A percentile compares a stretch with the other conserved stretches of the same genome.
These are phyloP conservation scores for Eucalyptus fibrosa DNA, from an alignment of 345 rosid species.

Conservation along the genomic window DNA sequence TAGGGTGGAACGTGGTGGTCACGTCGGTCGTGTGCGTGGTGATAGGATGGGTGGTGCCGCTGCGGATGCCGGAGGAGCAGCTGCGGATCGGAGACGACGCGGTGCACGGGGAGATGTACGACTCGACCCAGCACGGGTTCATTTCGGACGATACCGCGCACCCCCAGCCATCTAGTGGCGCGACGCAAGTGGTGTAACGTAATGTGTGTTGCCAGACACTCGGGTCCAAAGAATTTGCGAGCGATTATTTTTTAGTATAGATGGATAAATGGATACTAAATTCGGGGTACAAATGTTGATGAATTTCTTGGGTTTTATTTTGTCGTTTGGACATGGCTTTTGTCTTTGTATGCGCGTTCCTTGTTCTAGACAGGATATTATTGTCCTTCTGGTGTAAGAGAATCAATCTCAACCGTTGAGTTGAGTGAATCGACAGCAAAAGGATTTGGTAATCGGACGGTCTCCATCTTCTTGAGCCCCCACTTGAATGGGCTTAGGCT, in stretches of 20 bases:
- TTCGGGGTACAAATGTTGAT: neutral
- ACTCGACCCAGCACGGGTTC: neutral
- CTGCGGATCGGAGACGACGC: conserved; percentile 34
- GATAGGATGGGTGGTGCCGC: conserved; percentile 9
- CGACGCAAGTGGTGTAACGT: neutral
- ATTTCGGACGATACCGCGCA: neutral
- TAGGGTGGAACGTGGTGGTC: conserved; percentile 2
- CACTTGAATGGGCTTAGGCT: neutral
- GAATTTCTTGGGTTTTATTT: neutral
- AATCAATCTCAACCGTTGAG: neutral
- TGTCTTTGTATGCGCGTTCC: neutral
- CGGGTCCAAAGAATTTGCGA: fast-evolving
- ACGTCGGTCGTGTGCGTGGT: conserved; percentile 18
- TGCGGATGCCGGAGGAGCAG: conserved; percentile 35
- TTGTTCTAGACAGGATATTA: neutral
- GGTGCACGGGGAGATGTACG: conserved; percentile 27
- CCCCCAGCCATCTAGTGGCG: neutral
- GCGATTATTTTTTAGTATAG: neutral
- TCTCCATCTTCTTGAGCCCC: neutral
- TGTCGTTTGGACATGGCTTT: neutral
- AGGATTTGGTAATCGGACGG: neutral
- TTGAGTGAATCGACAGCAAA: neutral
- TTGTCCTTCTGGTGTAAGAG: neutral
- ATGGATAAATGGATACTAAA: neutral
- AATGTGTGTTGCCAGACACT: too few relatives aligned